phyloP scores from a whole-genome alignment of 2,329 filamentous ascomycete species.

The Akanthomyces uredinophilus region DNA sequence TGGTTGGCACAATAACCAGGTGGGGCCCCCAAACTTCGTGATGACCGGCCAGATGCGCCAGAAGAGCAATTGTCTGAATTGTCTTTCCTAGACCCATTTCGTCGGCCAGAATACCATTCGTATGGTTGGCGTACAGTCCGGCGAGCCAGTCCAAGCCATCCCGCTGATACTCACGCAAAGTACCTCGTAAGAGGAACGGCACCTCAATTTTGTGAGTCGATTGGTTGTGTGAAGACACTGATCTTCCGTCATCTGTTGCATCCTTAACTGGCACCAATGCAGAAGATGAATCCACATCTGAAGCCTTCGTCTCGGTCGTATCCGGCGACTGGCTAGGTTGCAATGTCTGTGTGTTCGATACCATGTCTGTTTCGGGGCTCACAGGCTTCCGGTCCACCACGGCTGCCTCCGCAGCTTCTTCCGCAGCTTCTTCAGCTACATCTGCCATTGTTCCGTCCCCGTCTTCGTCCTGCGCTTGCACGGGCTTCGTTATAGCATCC shows the following conservation, averaged over 20 bases:
- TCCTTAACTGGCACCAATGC: constrained; percentile 33
- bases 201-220: constrained; percentile 60
- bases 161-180: constrained; percentile 90
- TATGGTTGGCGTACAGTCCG: constrained; percentile 83
- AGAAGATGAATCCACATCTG: constrained; percentile 38
- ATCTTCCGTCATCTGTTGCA: constrained; percentile 25
- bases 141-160: constrained; percentile 97
- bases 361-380: constrained; percentile 39
- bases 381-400: constrained; percentile 24
- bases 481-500: background rate
- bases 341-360: constrained; percentile 39
- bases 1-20: constrained; percentile 92
- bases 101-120: constrained; percentile 93
- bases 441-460: constrained; percentile 22
- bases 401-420: constrained; percentile 19
- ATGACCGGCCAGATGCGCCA: constrained; percentile 86
- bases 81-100: constrained; percentile 99
- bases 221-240: constrained; percentile 27
- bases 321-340: constrained; percentile 43
- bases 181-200: constrained; percentile 80
- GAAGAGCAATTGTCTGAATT: constrained; percentile 90
- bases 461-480: background rate
- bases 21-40: constrained; percentile 95
- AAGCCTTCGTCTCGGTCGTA: constrained; percentile 47
- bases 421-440: constrained; percentile 21